Base-by-base conservation (phyloP, 139 green algal species). In the Chlorella sp. region DNA sequence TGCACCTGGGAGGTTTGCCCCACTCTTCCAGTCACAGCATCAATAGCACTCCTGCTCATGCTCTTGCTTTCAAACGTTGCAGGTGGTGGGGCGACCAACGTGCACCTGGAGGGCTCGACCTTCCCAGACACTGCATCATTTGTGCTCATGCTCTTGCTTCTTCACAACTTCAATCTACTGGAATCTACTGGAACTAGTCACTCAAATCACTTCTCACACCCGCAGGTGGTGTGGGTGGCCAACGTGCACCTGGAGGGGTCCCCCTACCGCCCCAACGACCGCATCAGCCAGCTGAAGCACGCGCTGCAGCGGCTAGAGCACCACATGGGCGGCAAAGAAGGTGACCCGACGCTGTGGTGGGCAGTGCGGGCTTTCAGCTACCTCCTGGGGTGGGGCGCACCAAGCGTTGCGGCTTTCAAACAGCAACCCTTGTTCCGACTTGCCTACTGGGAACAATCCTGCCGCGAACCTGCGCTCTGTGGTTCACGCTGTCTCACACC, bases 201-300 rank as follows among this genome's bases (percentile, higher is more conserved):
- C 75, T n/a, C 75, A 15, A 66, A 32, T 36, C 30, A 4, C 16
- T 22, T 26, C 79, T 57, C 7, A 16, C 22, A n/a, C 61, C 64
- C 22, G 71, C 91, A 93, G 91, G 14, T 84, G 81, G 37, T 96
- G 40, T 95, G 91, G 73, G 69, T 95, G 3, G 90, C 91, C 30
- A 96, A 96, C 77, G 36, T 95, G 78, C 94, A 96, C 64, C 84
- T 96, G 75, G 94, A 96, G 91, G 94, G 93, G 37, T 89, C 83
- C 1, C 94, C 94, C 0, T 94, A 94, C 86, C 92, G 91, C 42
- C 89, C 94, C 32, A 91, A 92, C 88, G 93, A 94, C 82, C 86
- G 94, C 53, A 82, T 96, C 60, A 91, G 68, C 69, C 94, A 96
- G 90, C 88, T 94, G 19, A 88, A 68, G 48, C 89, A 88, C 34